Evolutionary conservation across 768 basidiomycete genomes (phyloP).

Genomic region (Russula emetica): DNA sequence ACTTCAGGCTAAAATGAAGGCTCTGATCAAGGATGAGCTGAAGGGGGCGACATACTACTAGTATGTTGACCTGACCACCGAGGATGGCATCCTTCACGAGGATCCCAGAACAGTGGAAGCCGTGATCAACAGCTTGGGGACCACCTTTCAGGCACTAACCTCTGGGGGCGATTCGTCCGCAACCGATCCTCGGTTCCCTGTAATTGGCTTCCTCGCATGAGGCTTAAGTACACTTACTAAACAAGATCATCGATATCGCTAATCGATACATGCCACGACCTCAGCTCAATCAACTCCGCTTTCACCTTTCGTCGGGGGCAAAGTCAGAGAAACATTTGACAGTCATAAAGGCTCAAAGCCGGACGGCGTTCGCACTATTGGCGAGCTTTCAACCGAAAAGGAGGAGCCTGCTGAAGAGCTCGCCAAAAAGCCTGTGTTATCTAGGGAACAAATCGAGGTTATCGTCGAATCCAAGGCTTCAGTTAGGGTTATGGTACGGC

Average conservation of each 20-base stretch:
- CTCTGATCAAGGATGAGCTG: too few relatives aligned
- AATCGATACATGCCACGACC: background rate
- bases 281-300: background rate
- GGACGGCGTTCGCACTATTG: background rate
- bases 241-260: too few relatives aligned
- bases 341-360: background rate
- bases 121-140: too few relatives aligned
- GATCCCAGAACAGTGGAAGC: too few relatives aligned
- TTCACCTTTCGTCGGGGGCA: background rate
- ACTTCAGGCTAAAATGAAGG: too few relatives aligned
- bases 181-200: background rate
- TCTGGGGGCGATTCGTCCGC: too few relatives aligned
- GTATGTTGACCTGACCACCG: too few relatives aligned
- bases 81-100: too few relatives aligned
- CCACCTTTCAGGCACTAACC: too few relatives aligned
- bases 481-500: background rate
- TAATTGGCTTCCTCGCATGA: background rate
- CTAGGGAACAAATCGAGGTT: background rate
- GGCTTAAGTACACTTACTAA: too few relatives aligned
- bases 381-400: background rate
- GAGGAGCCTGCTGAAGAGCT: too few relatives aligned
- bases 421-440: background rate
- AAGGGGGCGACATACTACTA: too few relatives aligned
- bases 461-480: background rate
- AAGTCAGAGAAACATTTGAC: background rate